These are phyloP conservation scores for Panicum miliaceum DNA, from an alignment of 176 grass and related monocot species.

Conservation along the genomic window DNA sequence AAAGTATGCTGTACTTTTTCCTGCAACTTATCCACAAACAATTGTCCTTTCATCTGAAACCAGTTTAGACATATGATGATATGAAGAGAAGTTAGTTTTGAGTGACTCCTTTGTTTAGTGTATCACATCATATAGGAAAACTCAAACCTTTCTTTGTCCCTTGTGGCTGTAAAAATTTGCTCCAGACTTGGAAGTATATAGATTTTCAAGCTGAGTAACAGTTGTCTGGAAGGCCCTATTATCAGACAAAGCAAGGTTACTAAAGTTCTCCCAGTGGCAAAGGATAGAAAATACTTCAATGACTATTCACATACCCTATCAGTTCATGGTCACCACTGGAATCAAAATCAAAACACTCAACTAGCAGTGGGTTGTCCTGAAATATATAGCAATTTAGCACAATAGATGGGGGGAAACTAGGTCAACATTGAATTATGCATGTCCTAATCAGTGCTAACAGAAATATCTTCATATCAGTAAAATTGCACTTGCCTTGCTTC, in stretches of 20 bases:
- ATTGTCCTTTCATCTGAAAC: conserved; percentile 80
- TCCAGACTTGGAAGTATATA: conserved; percentile 65
- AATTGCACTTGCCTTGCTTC: conserved; percentile 77
- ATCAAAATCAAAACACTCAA: conserved; percentile 98
- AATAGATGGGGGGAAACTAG: conserved; percentile 1
- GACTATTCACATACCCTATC: conserved; percentile 69
- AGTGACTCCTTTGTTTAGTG: conserved; percentile 12
- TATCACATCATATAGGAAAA: neutral
- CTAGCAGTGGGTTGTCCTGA: conserved; percentile 94
- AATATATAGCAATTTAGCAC: conserved; percentile 35
- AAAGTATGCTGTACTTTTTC: conserved; percentile 94
- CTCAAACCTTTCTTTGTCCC: conserved; percentile 62
- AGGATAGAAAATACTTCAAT: conserved; percentile 36
- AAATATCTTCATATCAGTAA: conserved; percentile 16
- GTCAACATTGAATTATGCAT: conserved; percentile 31
- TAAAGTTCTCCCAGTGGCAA: neutral
- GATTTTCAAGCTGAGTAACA: conserved; percentile 72
- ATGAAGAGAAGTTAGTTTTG: conserved; percentile 22
- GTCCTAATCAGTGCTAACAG: conserved; percentile 6
- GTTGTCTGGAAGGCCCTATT: conserved; percentile 75
- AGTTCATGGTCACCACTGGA: conserved; percentile 74
- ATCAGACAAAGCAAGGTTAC: conserved; percentile 37
- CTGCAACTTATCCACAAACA: conserved; percentile 77
- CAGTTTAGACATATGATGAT: conserved; percentile 6
- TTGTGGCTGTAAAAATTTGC: conserved; percentile 65